phyloP scores from a whole-genome alignment of 1,139 yeast species.

The Yamadazyma sp. region DNA sequence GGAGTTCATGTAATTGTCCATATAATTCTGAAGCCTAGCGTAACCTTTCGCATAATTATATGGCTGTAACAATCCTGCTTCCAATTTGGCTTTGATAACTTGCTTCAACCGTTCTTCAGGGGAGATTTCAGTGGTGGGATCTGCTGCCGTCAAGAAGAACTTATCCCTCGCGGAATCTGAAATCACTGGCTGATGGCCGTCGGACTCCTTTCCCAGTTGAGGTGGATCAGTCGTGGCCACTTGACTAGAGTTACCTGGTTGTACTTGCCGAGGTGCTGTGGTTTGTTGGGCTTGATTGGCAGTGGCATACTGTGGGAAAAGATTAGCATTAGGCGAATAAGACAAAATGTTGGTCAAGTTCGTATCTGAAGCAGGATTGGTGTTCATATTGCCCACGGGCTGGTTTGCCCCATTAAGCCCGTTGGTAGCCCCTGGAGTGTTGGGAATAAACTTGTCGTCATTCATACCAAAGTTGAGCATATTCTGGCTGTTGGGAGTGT shows the following conservation, averaged over 20 bases:
- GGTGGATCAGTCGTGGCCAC: not conserved
- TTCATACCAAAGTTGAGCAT: constrained; percentile 26
- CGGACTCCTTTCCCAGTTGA: not conserved
- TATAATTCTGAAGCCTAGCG: constrained; percentile 82
- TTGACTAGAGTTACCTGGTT: not conserved
- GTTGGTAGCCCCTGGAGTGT: constrained; percentile 1
- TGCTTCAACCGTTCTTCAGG: constrained; percentile 93
- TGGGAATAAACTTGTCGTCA: constrained; percentile 7
- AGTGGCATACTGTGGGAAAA: constrained; percentile 19
- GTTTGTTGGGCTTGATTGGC: constrained; percentile 8
- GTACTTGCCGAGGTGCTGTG: constrained; percentile 8
- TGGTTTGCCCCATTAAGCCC: not conserved
- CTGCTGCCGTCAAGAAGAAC: constrained; percentile 94
- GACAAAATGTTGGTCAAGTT: constrained; percentile 26
- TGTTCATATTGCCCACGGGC: not conserved
- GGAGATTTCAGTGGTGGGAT: constrained; percentile 90
- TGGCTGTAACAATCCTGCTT: constrained; percentile 91
- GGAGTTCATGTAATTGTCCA: constrained; percentile 91
- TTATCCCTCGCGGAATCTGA: constrained; percentile 88
- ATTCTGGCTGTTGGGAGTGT: constrained; percentile 23
- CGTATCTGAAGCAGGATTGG: constrained; percentile 11
- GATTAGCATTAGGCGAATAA: constrained; percentile 29
- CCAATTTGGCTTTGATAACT: constrained; percentile 93
- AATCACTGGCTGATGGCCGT: constrained; percentile 45
- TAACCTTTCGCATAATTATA: constrained; percentile 94